Base-by-base conservation (phyloP, 1,284 basidiomycete genomes). In the Puccinia horiana region DNA sequence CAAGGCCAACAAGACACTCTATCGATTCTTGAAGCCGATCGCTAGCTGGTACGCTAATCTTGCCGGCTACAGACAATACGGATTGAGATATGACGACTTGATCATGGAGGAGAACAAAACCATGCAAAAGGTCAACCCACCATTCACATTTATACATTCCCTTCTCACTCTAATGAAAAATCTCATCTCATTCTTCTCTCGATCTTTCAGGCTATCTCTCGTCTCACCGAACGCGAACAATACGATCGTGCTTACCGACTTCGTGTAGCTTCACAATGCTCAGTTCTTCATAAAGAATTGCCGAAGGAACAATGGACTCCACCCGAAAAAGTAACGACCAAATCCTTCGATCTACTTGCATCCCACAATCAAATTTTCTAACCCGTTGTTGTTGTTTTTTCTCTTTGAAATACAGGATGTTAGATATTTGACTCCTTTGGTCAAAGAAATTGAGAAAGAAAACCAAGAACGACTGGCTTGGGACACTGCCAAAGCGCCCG, bases 81-180 rank as follows among this genome's bases (percentile, higher is more conserved):
- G 96, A 85, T 91, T 98, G 88, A 92, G 91, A 87, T 97, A 97
- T 88, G 96, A 99, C 87, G 96, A 99, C 90, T 91, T 99, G 85
- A 89, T 98, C 84, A 89, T 93, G 83, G 95, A 98, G 88, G 96
- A 98, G 89, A 91, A 92, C 83, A 89, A 89, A 29, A 91, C 92
- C 84, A 93, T 97, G 49, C 93, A 97, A 88, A 92, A 93, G 90
- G 96, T 95, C 86, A 70, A 87, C 85, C 23, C 44, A 35, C 26
- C 44, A 49, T 20, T 35, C 37, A n/a, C 26, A 26, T 16, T 40
- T 37, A 42, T 26, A 47, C 3, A 18, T n/a, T n/a, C n/a, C n/a
- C 40, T 58, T 63, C 11, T 29, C 32, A 42, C 42, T 73, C 47
- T 29, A 12, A 9, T 26, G 26, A n/a, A 23, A 70, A 65, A 18